A percentile compares a stretch with the other conserved stretches of the same genome.
These are phyloP conservation scores for Cystobasidium pallidum DNA, from an alignment of 1,284 basidiomycete species.

Conservation along the genomic window DNA sequence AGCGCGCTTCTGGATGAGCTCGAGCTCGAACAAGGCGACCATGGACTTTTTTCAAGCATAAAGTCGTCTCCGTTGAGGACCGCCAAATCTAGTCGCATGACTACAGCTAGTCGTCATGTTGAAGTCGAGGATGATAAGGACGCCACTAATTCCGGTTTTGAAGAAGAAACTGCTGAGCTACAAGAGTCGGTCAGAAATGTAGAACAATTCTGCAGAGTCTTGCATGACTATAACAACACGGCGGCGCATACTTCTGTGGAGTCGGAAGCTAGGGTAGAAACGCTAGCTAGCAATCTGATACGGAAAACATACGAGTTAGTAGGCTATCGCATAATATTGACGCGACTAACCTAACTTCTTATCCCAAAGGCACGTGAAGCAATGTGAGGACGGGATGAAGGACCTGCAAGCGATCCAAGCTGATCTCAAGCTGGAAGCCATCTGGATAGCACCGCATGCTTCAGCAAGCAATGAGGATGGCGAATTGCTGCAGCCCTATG, in stretches of 20 bases:
- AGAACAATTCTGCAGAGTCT: background rate
- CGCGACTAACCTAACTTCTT: background rate
- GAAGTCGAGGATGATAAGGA: background rate
- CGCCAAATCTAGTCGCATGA: background rate
- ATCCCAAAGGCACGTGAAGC: background rate
- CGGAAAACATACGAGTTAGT: conserved; percentile 13
- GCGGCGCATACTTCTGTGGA: background rate
- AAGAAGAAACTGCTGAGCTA: background rate
- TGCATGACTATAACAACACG: background rate
- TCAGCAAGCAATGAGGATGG: background rate
- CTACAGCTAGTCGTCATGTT: background rate
- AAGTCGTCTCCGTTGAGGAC: conserved; percentile 16
- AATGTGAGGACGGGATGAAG: background rate
- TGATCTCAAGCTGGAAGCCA: background rate
- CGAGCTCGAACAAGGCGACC: conserved; percentile 2
- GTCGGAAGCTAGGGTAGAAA: background rate
- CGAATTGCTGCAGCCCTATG: background rate
- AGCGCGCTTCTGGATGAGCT: conserved; percentile 19
- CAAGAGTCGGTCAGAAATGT: background rate
- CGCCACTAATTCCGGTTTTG: conserved; percentile 10
- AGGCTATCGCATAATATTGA: too few species aligned
- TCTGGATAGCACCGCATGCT: background rate
- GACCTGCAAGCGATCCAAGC: background rate
- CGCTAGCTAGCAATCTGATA: conserved; percentile 10
- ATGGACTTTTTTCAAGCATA: background rate